phyloP scores from a whole-genome alignment of 2,329 filamentous ascomycete genomes.

The Aspergillus japonicus region DNA sequence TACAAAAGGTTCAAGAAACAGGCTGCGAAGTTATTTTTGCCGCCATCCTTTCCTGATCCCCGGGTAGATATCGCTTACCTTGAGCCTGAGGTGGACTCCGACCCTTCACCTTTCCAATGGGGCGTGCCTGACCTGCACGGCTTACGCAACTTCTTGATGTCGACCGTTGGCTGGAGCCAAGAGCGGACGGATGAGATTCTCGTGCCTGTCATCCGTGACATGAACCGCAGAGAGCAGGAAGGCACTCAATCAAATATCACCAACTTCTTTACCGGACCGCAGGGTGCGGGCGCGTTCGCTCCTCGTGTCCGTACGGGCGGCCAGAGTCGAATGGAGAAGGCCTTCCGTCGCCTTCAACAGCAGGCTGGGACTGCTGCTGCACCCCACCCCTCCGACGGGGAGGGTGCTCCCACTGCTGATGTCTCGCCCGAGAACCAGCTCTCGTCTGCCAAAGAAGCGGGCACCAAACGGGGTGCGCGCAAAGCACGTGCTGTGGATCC shows the following conservation, averaged over 20 bases:
- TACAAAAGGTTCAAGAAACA: constrained; percentile 85
- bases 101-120: constrained; percentile 83
- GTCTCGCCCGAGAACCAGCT: constrained; percentile 1
- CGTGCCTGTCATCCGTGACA: constrained; percentile 90
- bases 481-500: constrained; percentile 2
- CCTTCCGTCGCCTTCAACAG: constrained; percentile 65
- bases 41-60: constrained; percentile 72
- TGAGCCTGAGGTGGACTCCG: constrained; percentile 78
- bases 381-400: background rate
- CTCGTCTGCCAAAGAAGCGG: constrained; percentile 12
- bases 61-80: constrained; percentile 82
- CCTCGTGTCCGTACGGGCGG: constrained; percentile 63
- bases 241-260: constrained; percentile 97
- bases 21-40: constrained; percentile 80
- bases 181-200: constrained; percentile 94
- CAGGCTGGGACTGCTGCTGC: constrained; percentile 44
- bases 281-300: constrained; percentile 62
- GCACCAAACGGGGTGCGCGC: constrained; percentile 17
- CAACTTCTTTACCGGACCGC: constrained; percentile 75
- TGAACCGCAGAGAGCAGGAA: constrained; percentile 84
- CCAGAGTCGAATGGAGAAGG: constrained; percentile 73
- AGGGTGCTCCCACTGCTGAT: background rate
- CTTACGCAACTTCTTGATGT: constrained; percentile 79
- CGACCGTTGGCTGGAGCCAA: constrained; percentile 86
- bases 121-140: constrained; percentile 90